Percentiles rank a stretch among this genome's conserved stretches.
phyloP scores from a whole-genome alignment of 2,329 filamentous ascomycete species.

The Cladophialophora psammophila region DNA sequence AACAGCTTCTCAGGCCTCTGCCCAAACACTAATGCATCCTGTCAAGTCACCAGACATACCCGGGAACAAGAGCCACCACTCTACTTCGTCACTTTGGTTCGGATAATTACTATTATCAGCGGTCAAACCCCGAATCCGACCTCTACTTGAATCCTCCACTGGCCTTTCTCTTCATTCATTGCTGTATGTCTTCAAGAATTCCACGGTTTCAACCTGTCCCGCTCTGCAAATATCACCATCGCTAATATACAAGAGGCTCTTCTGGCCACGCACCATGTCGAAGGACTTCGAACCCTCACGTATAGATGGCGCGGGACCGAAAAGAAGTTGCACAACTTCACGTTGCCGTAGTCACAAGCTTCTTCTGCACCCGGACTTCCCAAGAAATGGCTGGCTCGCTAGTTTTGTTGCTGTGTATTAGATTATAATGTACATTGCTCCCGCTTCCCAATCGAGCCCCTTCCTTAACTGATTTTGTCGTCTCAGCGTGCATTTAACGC shows the following conservation, averaged over 20 bases:
- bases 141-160: background rate
- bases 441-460: background rate
- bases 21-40: background rate
- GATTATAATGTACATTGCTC: slow-evolving; percentile 10
- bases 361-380: background rate
- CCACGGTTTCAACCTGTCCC: background rate
- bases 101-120: background rate
- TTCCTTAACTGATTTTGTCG: background rate
- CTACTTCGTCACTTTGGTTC: background rate
- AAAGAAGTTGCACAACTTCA: background rate
- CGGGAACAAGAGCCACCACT: background rate
- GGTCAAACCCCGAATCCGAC: background rate
- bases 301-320: background rate
- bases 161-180: background rate
- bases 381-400: background rate
- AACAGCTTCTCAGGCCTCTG: background rate
- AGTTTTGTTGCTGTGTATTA: background rate
- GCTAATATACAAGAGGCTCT: background rate
- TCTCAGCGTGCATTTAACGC: slow-evolving; percentile 19
- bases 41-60: background rate
- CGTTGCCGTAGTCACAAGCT: background rate
- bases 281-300: background rate
- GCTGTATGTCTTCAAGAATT: background rate
- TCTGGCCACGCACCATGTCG: background rate
- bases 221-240: background rate